Percentiles rank a stretch among this genome's conserved stretches.
Evolutionary conservation across 352 stramenopile genomes (phyloP).

Genomic region (Halophytophthora polymorphica): DNA sequence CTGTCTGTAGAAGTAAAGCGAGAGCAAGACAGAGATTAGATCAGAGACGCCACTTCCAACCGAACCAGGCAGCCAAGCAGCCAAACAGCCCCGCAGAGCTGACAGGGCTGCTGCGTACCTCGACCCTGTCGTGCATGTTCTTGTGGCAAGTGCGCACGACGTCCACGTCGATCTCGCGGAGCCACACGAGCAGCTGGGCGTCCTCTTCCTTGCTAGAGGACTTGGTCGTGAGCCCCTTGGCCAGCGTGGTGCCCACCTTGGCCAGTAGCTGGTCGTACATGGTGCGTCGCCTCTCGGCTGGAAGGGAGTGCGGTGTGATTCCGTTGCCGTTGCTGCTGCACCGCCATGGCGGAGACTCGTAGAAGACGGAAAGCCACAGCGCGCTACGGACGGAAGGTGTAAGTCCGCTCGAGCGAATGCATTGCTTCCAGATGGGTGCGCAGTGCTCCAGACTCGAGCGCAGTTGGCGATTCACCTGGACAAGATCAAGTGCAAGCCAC

Average conservation of each 20-base stretch:
- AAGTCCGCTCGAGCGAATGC: conserved; percentile 55
- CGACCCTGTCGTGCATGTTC: conserved; percentile 39
- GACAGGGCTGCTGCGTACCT: conserved; percentile 11
- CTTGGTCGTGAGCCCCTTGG: conserved; percentile 17
- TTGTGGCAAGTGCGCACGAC: conserved; percentile 71
- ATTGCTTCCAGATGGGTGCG: conserved; percentile 73
- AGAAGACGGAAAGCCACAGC: conserved; percentile 67
- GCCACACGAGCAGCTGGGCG: conserved; percentile 56
- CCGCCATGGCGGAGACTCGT: conserved; percentile 53
- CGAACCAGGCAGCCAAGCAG: too few relatives aligned
- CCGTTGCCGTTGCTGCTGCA: too few relatives aligned
- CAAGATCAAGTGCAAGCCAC: too few relatives aligned
- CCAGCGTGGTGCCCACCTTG: conserved; percentile 48
- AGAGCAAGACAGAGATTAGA: too few relatives aligned
- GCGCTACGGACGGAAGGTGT: conserved; percentile 39
- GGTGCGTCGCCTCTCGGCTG: conserved; percentile 31
- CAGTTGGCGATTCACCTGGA: conserved; percentile 37
- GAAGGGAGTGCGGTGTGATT: conserved; percentile 40
- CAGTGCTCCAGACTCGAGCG: conserved; percentile 36
- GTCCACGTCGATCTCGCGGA: conserved; percentile 82
- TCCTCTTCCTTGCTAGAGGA: conserved; percentile 35
- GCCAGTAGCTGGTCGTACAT: conserved; percentile 73
- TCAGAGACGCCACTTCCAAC: too few relatives aligned
- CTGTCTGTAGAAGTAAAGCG: too few relatives aligned
- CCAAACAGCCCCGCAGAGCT: too few relatives aligned